Evolutionary conservation across 1,139 yeast species (phyloP).

Genomic region (Schwanniomyces etchellsii): DNA sequence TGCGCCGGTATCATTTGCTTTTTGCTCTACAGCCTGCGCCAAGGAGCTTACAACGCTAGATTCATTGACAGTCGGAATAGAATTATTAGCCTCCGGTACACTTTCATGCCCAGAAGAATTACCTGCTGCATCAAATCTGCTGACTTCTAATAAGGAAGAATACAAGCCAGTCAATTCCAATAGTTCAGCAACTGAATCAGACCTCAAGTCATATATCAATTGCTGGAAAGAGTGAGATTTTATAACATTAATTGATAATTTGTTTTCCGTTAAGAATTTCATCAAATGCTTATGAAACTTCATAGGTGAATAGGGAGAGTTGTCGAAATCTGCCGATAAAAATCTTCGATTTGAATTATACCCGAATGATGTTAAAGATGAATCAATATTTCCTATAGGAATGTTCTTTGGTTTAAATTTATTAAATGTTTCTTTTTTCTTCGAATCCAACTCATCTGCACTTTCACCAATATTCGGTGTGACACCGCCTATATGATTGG

Average conservation of each 20-base stretch:
- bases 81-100: slow-evolving; percentile 4
- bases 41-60: slow-evolving; percentile 14
- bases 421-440: background rate
- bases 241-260: slow-evolving; percentile 42
- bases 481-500: slow-evolving; percentile 1
- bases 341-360: slow-evolving; percentile 13
- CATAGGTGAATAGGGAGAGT: slow-evolving; percentile 37
- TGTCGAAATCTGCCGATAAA: slow-evolving; percentile 34
- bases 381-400: slow-evolving; percentile 5
- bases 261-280: slow-evolving; percentile 47
- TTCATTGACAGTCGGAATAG: slow-evolving; percentile 12
- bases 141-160: slow-evolving; percentile 42
- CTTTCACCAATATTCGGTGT: slow-evolving; percentile 4
- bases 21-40: slow-evolving; percentile 15
- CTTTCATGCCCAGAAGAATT: slow-evolving; percentile 4
- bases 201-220: slow-evolving; percentile 43
- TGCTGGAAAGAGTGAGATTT: slow-evolving; percentile 51
- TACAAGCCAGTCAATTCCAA: slow-evolving; percentile 42
- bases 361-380: slow-evolving; percentile 7
- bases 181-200: slow-evolving; percentile 43
- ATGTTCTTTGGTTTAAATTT: slow-evolving; percentile 5
- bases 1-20: slow-evolving; percentile 8
- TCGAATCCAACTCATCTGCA: slow-evolving; percentile 4
- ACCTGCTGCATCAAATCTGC: slow-evolving; percentile 20
- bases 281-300: slow-evolving; percentile 49